Conservation (phyloP, 352 stramenopile species). For the Pythium aristosporum region DNA sequence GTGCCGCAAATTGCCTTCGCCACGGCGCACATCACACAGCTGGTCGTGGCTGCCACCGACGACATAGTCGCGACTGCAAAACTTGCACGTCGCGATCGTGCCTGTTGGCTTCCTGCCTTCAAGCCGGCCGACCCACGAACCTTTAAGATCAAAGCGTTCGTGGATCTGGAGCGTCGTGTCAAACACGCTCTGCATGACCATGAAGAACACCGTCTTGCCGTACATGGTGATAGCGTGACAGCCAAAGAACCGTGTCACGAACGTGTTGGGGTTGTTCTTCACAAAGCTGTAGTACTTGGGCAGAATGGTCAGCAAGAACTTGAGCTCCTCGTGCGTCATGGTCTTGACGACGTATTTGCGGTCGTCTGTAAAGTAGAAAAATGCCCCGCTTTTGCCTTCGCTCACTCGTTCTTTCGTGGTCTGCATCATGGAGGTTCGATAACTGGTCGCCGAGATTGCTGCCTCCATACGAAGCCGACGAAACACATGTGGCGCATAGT, state of each 20-base stretch:
- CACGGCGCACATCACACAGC: conserved; percentile 53
- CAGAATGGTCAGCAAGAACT: conserved; percentile 71
- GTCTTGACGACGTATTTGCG: conserved; percentile 86
- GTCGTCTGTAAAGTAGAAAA: conserved; percentile 85
- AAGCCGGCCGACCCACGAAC: conserved; percentile 78
- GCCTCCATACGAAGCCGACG: conserved; percentile 62
- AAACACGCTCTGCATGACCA: conserved; percentile 86
- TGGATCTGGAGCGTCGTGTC: conserved; percentile 77
- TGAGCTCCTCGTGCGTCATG: conserved; percentile 69
- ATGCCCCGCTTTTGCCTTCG: conserved; percentile 80
- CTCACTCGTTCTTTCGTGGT: conserved; percentile 79
- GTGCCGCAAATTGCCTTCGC: conserved; percentile 67
- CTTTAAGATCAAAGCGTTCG: conserved; percentile 82
- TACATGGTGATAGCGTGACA: conserved; percentile 85
- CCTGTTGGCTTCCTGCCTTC: conserved; percentile 72
- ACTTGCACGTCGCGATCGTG: conserved; percentile 72
- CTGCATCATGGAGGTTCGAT: conserved; percentile 64
- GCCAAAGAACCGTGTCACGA: conserved; percentile 80
- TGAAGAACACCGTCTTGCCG: conserved; percentile 82
- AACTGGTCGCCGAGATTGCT: conserved; percentile 60
- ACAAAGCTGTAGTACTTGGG: conserved; percentile 72
- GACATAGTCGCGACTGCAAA: conserved; percentile 61
- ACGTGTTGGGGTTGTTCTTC: conserved; percentile 64
- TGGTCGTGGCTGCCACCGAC: conserved; percentile 73
- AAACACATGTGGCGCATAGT: conserved; percentile 82